A percentile compares a stretch with the other conserved stretches of the same genome.
Conservation (phyloP, 75 land plant species). For the Sequoia sempervirens region DNA sequence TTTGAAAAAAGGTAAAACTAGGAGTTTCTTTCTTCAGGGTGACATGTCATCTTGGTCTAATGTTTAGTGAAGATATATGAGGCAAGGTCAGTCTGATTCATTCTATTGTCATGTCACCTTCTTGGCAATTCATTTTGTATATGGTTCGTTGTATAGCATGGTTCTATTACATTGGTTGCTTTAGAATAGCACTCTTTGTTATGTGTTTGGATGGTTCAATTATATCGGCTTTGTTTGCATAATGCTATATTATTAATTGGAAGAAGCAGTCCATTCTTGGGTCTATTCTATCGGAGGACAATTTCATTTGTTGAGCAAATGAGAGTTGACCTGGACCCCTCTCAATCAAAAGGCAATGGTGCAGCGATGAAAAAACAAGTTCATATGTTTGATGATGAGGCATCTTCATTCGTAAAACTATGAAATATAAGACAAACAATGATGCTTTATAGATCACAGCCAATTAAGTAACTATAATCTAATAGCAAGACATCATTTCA, state of each 20-base stretch:
- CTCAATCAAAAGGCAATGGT: neutral
- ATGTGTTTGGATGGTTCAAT: neutral
- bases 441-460: neutral
- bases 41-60: neutral
- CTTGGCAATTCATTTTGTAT: neutral
- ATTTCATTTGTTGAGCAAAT: neutral
- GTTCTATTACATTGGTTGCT: neutral
- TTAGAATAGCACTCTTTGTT: too few species aligned
- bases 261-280: neutral
- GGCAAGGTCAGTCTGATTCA: neutral
- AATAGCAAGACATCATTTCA: neutral
- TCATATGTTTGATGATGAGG: neutral
- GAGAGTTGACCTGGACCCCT: neutral
- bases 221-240: neutral
- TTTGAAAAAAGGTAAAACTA: neutral
- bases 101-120: neutral
- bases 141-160: neutral
- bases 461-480: neutral
- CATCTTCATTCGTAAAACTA: neutral
- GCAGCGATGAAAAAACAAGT: neutral
- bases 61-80: neutral
- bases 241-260: neutral
- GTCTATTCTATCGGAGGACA: neutral
- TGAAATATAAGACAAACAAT: neutral
- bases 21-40: neutral